Conservation (phyloP, 2,329 filamentous ascomycete genomes). For the Madurella fahalii region DNA sequence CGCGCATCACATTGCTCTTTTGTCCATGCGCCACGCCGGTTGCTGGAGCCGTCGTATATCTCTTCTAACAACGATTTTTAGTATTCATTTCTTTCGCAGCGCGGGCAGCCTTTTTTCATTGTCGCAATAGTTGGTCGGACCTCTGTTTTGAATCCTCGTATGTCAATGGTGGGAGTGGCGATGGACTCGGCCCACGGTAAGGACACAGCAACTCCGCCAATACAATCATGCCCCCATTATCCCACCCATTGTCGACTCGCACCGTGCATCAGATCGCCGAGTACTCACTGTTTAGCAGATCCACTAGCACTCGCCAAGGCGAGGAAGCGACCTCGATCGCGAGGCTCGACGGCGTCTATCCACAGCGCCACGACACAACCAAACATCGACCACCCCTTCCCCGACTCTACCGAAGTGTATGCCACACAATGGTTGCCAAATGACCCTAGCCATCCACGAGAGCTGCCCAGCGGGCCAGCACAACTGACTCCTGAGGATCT, state of each 20-base stretch:
- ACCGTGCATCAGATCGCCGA: not conserved
- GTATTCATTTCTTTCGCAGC: conserved; percentile 8
- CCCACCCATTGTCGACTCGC: not conserved
- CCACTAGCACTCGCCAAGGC: conserved; percentile 38
- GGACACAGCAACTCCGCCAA: conserved; percentile 13
- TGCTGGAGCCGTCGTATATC: conserved; percentile 4
- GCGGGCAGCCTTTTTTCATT: conserved; percentile 2
- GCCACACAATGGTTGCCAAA: conserved; percentile 48
- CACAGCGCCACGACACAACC: conserved; percentile 52
- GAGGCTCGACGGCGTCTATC: conserved; percentile 54
- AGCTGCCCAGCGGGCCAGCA: conserved; percentile 38
- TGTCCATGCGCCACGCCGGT: conserved; percentile 10
- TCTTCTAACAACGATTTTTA: conserved; percentile 7
- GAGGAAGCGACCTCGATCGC: conserved; percentile 50
- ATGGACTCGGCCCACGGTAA: conserved; percentile 32
- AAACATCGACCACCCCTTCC: conserved; percentile 47
- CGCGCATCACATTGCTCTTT: conserved; percentile 11
- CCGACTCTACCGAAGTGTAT: conserved; percentile 43
- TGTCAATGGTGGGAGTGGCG: conserved; percentile 19
- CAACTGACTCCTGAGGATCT: conserved; percentile 57
- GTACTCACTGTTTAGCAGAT: conserved; percentile 26
- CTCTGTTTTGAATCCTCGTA: conserved; percentile 23
- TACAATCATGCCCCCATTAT: not conserved
- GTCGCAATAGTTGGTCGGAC: conserved; percentile 15
- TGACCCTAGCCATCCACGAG: conserved; percentile 41